Evolutionary conservation across 805 yeast species (phyloP).

Genomic region (Candida sithepensis): DNA sequence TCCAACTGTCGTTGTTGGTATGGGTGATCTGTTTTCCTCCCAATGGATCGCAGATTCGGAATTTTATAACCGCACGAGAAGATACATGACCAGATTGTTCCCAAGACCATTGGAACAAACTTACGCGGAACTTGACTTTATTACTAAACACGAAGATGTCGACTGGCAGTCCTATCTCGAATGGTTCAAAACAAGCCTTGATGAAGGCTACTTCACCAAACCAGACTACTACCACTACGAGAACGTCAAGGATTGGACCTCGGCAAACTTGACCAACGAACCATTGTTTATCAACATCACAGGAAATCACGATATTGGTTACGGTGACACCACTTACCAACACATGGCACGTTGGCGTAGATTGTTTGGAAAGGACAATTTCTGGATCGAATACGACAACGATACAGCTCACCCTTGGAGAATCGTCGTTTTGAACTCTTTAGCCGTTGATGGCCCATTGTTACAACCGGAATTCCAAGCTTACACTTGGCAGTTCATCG

Average conservation of each 20-base stretch:
- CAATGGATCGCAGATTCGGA: conserved; percentile 94
- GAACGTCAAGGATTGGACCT: conserved; percentile 67
- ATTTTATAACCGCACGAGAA: conserved; percentile 70
- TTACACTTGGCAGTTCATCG: conserved; percentile 71
- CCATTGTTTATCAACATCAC: conserved; percentile 79
- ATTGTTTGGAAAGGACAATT: conserved; percentile 83
- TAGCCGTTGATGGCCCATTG: conserved; percentile 88
- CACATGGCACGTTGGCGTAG: conserved; percentile 76
- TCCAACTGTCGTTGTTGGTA: conserved; percentile 81
- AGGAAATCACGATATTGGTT: conserved; percentile 96
- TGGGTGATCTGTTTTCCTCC: conserved; percentile 90
- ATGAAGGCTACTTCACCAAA: conserved; percentile 29
- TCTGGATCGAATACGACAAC: conserved; percentile 64
- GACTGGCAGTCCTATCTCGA: conserved; percentile 50
- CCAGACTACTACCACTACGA: conserved; percentile 43
- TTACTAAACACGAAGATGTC: conserved; percentile 46
- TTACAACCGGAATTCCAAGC: conserved; percentile 65
- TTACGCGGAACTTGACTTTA: conserved; percentile 43
- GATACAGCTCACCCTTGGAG: conserved; percentile 76
- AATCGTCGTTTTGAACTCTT: conserved; percentile 79
- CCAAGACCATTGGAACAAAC: conserved; percentile 53
- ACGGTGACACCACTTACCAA: conserved; percentile 92
- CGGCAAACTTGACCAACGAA: conserved; percentile 37
- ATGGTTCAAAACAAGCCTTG: conserved; percentile 27
- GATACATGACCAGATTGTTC: conserved; percentile 70